Evolutionary conservation across 352 stramenopile genomes (phyloP).

Genomic region (Phytopythium chamaehyphon): DNA sequence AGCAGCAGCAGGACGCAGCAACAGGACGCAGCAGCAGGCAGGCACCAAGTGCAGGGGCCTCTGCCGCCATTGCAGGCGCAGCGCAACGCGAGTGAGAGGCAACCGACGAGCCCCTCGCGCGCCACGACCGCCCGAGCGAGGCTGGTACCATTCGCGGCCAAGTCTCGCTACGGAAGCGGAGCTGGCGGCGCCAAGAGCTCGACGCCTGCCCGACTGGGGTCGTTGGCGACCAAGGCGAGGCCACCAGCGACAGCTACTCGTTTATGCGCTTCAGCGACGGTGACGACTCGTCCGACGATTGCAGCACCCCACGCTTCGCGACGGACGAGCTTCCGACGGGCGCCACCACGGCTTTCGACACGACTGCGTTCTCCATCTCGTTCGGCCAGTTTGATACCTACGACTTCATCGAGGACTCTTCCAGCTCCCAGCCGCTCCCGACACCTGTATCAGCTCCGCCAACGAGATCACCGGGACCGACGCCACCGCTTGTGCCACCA

Average conservation of each 20-base stretch:
- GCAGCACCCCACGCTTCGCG: neutral
- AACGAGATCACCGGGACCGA: neutral
- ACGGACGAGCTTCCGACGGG: slow-evolving; percentile 1
- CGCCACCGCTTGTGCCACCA: neutral
- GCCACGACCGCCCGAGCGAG: neutral
- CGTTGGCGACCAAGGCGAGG: neutral
- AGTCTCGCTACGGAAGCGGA: neutral
- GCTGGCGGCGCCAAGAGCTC: neutral
- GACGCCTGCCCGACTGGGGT: neutral
- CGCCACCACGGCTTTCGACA: slow-evolving; percentile 4
- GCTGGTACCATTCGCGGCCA: neutral
- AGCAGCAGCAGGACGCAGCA: too few species aligned
- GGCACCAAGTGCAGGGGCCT: too few species aligned
- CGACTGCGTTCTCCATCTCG: slow-evolving; percentile 26
- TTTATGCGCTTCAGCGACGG: slow-evolving; percentile 4
- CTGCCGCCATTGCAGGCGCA: too few species aligned
- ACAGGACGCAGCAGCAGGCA: too few species aligned
- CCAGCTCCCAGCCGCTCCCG: neutral
- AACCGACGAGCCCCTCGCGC: neutral
- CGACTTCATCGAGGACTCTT: neutral
- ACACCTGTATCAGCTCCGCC: neutral
- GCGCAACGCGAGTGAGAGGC: too few species aligned
- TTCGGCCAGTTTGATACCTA: slow-evolving; percentile 3
- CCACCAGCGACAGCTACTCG: neutral
- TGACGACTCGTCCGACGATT: slow-evolving; percentile 4